A percentile compares a stretch with the other conserved stretches of the same genome.
Conservation (phyloP, 805 yeast genomes). For the Sugiyamaella marilandica region DNA sequence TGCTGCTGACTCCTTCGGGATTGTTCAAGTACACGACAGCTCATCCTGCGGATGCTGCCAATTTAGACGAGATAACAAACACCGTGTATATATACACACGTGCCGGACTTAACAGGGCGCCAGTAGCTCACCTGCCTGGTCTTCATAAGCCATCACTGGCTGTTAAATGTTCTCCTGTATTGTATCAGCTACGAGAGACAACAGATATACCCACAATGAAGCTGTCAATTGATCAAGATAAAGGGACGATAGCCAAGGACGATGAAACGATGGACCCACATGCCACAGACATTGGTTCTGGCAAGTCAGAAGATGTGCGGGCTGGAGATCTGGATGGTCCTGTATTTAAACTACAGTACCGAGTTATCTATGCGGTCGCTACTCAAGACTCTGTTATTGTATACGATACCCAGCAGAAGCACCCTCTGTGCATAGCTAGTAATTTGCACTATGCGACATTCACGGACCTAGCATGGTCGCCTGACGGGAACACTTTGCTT, state of each 20-base stretch:
- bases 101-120: conserved; percentile 58
- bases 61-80: conserved; percentile 46
- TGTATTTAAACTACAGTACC: conserved; percentile 60
- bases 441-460: conserved; percentile 84
- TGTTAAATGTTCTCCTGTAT: conserved; percentile 66
- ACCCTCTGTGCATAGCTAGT: conserved; percentile 68
- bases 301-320: not conserved
- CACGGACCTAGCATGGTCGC: conserved; percentile 83
- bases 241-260: conserved; percentile 5
- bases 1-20: conserved; percentile 78
- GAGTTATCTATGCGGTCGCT: conserved; percentile 87
- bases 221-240: not conserved
- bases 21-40: conserved; percentile 38
- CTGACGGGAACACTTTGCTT: conserved; percentile 65
- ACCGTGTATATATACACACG: conserved; percentile 80
- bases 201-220: conserved; percentile 7
- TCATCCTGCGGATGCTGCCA: conserved; percentile 18
- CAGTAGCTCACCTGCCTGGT: conserved; percentile 76
- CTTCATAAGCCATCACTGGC: conserved; percentile 81
- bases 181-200: conserved; percentile 41
- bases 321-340: conserved; percentile 18
- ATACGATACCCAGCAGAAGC: conserved; percentile 68
- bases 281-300: not conserved
- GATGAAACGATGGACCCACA: conserved; percentile 1
- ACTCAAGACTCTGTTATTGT: conserved; percentile 79